phyloP scores from a whole-genome alignment of 768 basidiomycete species.

The Inosperma sp. region DNA sequence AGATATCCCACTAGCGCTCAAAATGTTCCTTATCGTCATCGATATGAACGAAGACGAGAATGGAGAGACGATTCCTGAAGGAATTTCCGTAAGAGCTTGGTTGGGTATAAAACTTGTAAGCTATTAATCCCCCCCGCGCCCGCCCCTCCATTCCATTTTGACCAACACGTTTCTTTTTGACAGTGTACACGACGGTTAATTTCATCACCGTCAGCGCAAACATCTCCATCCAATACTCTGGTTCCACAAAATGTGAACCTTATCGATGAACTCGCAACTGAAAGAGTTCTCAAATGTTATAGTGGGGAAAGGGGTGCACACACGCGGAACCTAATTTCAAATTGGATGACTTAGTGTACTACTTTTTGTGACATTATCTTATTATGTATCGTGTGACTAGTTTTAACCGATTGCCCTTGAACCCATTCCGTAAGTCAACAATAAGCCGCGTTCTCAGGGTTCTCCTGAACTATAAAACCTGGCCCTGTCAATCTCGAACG shows the following conservation, averaged over 20 bases:
- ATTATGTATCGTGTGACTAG: too few species aligned
- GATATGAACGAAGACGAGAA: conserved; percentile 71
- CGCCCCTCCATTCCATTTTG: not conserved
- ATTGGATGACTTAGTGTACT: conserved; percentile 46
- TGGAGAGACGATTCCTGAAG: conserved; percentile 40
- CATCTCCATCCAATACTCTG: conserved; percentile 55
- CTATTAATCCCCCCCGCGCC: conserved; percentile 12
- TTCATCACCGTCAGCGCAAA: conserved; percentile 33
- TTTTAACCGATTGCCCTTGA: too few species aligned
- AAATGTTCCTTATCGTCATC: conserved; percentile 71
- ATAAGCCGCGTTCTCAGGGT: not conserved
- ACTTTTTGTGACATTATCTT: too few species aligned
- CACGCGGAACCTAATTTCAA: conserved; percentile 40
- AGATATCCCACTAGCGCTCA: conserved; percentile 71
- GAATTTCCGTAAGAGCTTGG: conserved; percentile 72
- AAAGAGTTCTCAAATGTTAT: conserved; percentile 62
- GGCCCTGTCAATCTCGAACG: not conserved
- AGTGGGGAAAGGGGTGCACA: conserved; percentile 42
- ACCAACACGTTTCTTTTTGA: not conserved
- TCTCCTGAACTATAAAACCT: not conserved
- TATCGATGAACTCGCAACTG: conserved; percentile 70
- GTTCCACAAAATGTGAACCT: conserved; percentile 52
- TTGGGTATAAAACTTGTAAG: conserved; percentile 77
- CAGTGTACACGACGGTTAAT: conserved; percentile 61
- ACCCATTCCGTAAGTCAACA: too few species aligned